These are phyloP conservation scores for Hypholoma fasciculare DNA, from an alignment of 768 basidiomycete species.

Conservation along the genomic window DNA sequence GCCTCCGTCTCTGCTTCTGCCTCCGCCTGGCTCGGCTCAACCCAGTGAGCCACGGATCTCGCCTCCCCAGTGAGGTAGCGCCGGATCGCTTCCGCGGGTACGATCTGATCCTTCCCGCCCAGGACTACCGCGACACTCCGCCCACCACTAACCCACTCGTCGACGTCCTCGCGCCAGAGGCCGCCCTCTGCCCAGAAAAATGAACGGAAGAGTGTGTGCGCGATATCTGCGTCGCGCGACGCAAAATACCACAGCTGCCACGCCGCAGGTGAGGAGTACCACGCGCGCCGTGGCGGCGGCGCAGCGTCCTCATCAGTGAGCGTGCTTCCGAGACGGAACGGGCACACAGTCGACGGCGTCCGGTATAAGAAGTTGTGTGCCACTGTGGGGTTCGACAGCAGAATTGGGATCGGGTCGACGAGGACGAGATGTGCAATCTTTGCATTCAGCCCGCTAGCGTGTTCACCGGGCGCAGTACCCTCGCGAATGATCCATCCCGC, in stretches of 20 bases:
- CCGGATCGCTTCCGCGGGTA: slow-evolving; percentile 34
- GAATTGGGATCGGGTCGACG: slow-evolving; percentile 65
- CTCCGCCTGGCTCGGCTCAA: background rate
- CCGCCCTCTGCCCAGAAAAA: slow-evolving; percentile 70
- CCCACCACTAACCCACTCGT: slow-evolving; percentile 12
- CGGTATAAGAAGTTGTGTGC: slow-evolving; percentile 71
- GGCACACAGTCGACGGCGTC: slow-evolving; percentile 19
- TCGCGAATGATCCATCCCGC: slow-evolving; percentile 54
- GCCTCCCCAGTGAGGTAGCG: slow-evolving; percentile 33
- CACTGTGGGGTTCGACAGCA: slow-evolving; percentile 62
- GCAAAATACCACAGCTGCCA: slow-evolving; percentile 74
- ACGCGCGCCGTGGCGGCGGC: background rate
- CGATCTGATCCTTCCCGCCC: slow-evolving; percentile 40
- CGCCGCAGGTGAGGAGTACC: slow-evolving; percentile 39
- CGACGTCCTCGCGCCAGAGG: slow-evolving; percentile 59
- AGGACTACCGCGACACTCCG: slow-evolving; percentile 34
- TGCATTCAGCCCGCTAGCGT: slow-evolving; percentile 16
- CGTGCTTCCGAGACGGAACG: slow-evolving; percentile 4
- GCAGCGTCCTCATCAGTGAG: background rate
- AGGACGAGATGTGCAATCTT: slow-evolving; percentile 48
- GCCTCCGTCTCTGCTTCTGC: background rate
- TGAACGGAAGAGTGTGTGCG: slow-evolving; percentile 54
- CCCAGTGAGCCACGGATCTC: background rate
- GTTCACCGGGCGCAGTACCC: slow-evolving; percentile 11
- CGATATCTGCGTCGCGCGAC: slow-evolving; percentile 61